A percentile compares a stretch with the other conserved stretches of the same genome.
These are phyloP conservation scores for Triglochin maritima DNA, from an alignment of 106 monocot species.

Conservation along the genomic window DNA sequence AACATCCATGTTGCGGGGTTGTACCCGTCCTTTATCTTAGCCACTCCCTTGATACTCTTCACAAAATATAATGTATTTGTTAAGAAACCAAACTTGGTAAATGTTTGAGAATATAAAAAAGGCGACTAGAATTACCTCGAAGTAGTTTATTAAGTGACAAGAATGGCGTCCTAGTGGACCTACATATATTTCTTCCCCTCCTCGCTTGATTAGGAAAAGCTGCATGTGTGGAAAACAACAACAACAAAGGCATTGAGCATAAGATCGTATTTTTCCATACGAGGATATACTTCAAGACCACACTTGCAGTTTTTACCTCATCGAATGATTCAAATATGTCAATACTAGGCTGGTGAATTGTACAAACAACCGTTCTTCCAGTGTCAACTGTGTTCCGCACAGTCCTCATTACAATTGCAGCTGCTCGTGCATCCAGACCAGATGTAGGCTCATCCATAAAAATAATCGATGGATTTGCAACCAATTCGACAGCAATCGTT, in stretches of 20 bases:
- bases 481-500: conserved; percentile 51
- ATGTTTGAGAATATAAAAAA: no score
- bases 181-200: conserved; percentile 54
- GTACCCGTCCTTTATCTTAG: conserved; percentile 35
- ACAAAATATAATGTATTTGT: background rate
- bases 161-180: conserved; percentile 40
- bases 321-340: conserved; percentile 87
- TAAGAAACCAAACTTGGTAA: no score
- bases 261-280: no score
- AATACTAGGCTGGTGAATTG: conserved; percentile 82
- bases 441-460: conserved; percentile 80
- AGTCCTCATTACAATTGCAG: conserved; percentile 48
- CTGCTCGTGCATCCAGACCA: conserved; percentile 42
- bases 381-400: conserved; percentile 72
- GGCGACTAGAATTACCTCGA: conserved; percentile 28
- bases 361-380: conserved; percentile 72
- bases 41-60: conserved; percentile 29
- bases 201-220: conserved; percentile 42
- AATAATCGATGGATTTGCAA: conserved; percentile 70
- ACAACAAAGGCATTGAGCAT: background rate
- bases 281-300: no score
- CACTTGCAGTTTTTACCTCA: conserved; percentile 31
- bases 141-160: conserved; percentile 30
- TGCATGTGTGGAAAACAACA: conserved; percentile 3
- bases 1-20: conserved; percentile 66